phyloP scores from a whole-genome alignment of 2,329 filamentous ascomycete species.

The Fusarium protoensiforme region DNA sequence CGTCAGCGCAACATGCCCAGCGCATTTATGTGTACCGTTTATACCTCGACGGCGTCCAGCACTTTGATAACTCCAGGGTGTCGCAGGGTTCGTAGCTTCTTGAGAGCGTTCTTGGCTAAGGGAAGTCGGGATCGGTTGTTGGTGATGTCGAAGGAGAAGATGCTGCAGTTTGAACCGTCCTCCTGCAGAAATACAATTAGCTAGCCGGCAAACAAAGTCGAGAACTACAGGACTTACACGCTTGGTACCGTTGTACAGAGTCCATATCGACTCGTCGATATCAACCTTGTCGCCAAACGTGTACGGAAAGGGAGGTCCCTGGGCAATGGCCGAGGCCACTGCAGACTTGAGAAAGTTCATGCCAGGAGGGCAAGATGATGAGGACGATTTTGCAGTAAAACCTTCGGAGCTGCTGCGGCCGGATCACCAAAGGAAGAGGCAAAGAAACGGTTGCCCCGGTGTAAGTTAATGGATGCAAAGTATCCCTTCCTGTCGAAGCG shows the following conservation, averaged over 20 bases:
- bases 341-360: conserved; percentile 99
- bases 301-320: conserved; percentile 93
- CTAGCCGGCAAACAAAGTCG: background rate
- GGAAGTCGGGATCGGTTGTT: conserved; percentile 84
- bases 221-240: conserved; percentile 66
- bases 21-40: background rate
- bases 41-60: conserved; percentile 90
- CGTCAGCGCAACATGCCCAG: conserved; percentile 36
- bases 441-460: conserved; percentile 2
- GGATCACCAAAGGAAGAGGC: background rate
- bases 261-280: conserved; percentile 94
- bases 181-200: conserved; percentile 66
- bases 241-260: conserved; percentile 93
- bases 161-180: conserved; percentile 92
- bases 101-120: conserved; percentile 91
- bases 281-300: conserved; percentile 93
- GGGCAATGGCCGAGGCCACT: conserved; percentile 94
- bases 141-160: conserved; percentile 93
- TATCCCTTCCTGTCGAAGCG: conserved; percentile 29
- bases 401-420: background rate
- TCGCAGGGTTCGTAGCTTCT: conserved; percentile 91
- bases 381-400: background rate
- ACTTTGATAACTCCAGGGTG: conserved; percentile 97
- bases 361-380: conserved; percentile 5
- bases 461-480: background rate